A percentile compares a stretch with the other conserved stretches of the same genome.
phyloP scores from a whole-genome alignment of 768 basidiomycete genomes.

The Tricholoma flavovirens region DNA sequence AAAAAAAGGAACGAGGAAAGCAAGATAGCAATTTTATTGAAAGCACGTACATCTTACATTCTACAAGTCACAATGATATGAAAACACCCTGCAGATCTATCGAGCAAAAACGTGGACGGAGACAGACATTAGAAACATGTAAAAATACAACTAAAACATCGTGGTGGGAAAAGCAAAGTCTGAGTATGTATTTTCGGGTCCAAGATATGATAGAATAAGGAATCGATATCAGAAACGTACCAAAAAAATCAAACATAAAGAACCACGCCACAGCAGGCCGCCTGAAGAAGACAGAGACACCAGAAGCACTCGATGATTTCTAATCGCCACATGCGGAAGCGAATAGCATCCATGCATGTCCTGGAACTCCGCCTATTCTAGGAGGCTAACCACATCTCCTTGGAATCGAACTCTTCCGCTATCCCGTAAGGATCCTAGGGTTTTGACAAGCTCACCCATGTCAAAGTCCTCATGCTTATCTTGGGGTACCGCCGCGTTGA shows the following conservation, averaged over 20 bases:
- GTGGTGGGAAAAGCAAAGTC: background rate
- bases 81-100: background rate
- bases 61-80: background rate
- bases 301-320: background rate
- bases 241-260: background rate
- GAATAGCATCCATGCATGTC: background rate
- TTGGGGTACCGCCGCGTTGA: constrained; percentile 70
- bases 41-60: background rate
- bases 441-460: constrained; percentile 60
- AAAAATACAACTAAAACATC: background rate
- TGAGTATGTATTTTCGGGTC: background rate
- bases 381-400: constrained; percentile 39
- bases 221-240: background rate
- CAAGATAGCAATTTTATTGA: background rate
- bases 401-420: constrained; percentile 44
- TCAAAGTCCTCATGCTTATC: constrained; percentile 84
- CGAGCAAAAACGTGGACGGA: background rate
- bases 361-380: constrained; percentile 15
- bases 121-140: background rate
- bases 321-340: background rate
- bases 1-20: no score
- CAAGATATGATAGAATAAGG: background rate
- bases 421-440: constrained; percentile 40
- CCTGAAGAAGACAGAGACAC: background rate
- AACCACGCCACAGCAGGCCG: background rate